Conservation (phyloP, 108 stramenopile species). For the Cyclotella cryptica region DNA sequence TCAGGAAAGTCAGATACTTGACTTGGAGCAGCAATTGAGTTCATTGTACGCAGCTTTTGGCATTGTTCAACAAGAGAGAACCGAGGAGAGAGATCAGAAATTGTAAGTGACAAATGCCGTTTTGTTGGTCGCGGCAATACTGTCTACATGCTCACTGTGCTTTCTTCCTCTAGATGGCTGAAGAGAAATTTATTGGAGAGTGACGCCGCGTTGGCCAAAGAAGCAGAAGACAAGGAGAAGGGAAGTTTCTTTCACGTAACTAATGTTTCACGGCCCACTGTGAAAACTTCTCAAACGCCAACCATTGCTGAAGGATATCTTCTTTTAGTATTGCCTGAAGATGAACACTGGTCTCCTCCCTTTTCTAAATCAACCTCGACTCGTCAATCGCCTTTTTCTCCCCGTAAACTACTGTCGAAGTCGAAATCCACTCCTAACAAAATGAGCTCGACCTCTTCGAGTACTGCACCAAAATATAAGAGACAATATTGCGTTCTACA, state of each 20-base stretch:
- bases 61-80: constrained; percentile 63
- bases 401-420: constrained; percentile 23
- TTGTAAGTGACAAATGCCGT: not conserved
- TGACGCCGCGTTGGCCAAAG: constrained; percentile 45
- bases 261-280: not conserved
- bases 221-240: constrained; percentile 32
- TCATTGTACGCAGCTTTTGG: constrained; percentile 77
- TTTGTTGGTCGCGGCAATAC: not conserved
- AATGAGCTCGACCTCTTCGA: not conserved
- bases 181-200: constrained; percentile 40
- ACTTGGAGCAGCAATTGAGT: constrained; percentile 75
- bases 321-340: constrained; percentile 28
- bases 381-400: constrained; percentile 27
- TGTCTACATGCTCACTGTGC: not conserved
- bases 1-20: constrained; percentile 66
- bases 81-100: constrained; percentile 38
- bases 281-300: constrained; percentile 4
- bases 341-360: constrained; percentile 8
- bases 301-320: constrained; percentile 41
- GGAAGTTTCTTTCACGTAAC: not conserved
- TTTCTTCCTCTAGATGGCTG: constrained; percentile 2
- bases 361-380: constrained; percentile 6
- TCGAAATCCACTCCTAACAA: constrained; percentile 12
- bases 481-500: constrained; percentile 45
- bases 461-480: constrained; percentile 14